These are phyloP conservation scores for Trypanosoma grayi DNA, from an alignment of 208 protist genomes.

Conservation along the genomic window DNA sequence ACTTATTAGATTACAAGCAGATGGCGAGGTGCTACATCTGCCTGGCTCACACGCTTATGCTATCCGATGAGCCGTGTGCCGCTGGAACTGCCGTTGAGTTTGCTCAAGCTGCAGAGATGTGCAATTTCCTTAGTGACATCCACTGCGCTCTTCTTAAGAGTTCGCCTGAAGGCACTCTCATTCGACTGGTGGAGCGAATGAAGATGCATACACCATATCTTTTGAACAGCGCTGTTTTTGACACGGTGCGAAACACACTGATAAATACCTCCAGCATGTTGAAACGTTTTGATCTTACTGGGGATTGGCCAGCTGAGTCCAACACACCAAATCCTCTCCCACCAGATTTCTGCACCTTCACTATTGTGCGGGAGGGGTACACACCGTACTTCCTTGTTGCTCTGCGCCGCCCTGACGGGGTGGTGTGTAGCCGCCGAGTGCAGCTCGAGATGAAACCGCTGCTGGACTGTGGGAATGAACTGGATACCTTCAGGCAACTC, in stretches of 20 bases:
- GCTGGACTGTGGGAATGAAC: constrained; percentile 12
- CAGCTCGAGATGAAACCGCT: constrained; percentile 24
- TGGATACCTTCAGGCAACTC: constrained; percentile 18
- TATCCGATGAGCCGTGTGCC: constrained; percentile 13
- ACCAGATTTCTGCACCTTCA: constrained; percentile 23
- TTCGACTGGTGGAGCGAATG: constrained; percentile 16
- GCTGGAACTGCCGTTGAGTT: constrained; percentile 35
- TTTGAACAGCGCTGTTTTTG: constrained; percentile 23
- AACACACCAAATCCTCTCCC: constrained; percentile 20
- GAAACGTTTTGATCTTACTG: constrained; percentile 18
- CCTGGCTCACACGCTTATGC: constrained; percentile 15
- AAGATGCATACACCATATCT: constrained; percentile 17
- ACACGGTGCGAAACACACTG: constrained; percentile 4
- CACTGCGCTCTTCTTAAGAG: constrained; percentile 5
- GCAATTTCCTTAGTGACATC: constrained; percentile 21
- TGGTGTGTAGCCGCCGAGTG: constrained; percentile 34
- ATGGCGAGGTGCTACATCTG: constrained; percentile 22
- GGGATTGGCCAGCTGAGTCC: constrained; percentile 26
- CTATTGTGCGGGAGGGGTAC: constrained; percentile 21
- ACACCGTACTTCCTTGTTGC: constrained; percentile 39
- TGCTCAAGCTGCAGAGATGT: constrained; percentile 34
- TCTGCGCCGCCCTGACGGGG: constrained; percentile 52
- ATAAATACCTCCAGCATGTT: constrained; percentile 23
- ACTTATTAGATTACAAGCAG: constrained; percentile 21
- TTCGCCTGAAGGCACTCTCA: constrained; percentile 17